Evolutionary conservation across 1,284 basidiomycete genomes (phyloP).

Genomic region (Marasmius sp.): DNA sequence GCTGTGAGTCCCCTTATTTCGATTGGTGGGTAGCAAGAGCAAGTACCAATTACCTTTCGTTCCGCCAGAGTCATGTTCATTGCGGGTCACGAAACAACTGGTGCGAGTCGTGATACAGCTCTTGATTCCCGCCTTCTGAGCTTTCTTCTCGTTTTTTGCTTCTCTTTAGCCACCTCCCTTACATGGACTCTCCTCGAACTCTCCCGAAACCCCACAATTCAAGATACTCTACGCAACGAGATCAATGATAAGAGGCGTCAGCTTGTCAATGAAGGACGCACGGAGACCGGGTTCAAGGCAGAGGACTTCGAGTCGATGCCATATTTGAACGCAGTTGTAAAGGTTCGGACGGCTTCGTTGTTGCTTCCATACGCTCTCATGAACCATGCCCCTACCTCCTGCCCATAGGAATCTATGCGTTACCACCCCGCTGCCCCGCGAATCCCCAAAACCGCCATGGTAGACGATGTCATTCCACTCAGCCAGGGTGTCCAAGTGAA

Average conservation of each 20-base stretch:
- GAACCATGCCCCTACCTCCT: not conserved
- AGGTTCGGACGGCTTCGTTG: slow-evolving; percentile 26
- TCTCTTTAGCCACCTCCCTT: slow-evolving; percentile 20
- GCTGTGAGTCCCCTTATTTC: slow-evolving; percentile 30
- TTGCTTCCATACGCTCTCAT: slow-evolving; percentile 18
- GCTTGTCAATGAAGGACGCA: slow-evolving; percentile 1
- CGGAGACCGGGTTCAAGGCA: slow-evolving; percentile 5
- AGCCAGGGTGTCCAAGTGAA: slow-evolving; percentile 27
- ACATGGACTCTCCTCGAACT: slow-evolving; percentile 36
- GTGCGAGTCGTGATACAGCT: no score
- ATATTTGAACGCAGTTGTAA: slow-evolving; percentile 15
- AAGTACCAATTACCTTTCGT: no score
- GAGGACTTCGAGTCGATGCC: slow-evolving; percentile 22
- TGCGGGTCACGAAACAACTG: no score
- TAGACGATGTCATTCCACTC: slow-evolving; percentile 43
- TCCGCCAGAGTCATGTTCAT: no score
- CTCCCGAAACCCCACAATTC: slow-evolving; percentile 15
- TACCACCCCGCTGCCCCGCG: slow-evolving; percentile 33
- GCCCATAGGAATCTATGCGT: slow-evolving; percentile 36
- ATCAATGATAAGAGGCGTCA: slow-evolving; percentile 6
- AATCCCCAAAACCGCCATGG: slow-evolving; percentile 27
- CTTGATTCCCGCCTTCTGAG: no score
- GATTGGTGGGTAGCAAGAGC: no score
- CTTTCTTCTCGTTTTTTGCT: not conserved
- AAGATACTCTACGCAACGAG: slow-evolving; percentile 17